Evolutionary conservation across 306 rosid species (phyloP), one percentile per base, ranked within the genome.

Genomic region (Trifolium pratense): DNA sequence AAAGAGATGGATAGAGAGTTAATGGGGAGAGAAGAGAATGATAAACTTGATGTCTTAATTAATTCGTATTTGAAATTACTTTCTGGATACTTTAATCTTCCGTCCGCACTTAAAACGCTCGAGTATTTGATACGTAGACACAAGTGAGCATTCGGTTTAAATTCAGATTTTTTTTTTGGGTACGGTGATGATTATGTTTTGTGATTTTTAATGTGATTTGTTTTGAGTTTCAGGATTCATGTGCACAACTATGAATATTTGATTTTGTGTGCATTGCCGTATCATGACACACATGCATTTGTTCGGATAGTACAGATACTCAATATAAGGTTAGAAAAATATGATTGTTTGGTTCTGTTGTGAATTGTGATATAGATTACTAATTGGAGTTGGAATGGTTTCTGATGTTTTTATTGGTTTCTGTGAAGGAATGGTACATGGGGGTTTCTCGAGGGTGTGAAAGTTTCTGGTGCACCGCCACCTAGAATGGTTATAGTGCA

Each of bases 81-180:
- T 36, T 91, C 96, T 0, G 91, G 86, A 52, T 57, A 83, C 69
- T 87, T 94, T 65, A 90, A 80, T 63, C 80, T 78, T 48, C 81
- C 87, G 0, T 81, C 98, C 1, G 79, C 98, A 4, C 80, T 84
- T 65, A 79, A 85, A 86, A 93, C 98, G 7, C 86, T 93, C 3
- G 97, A 93, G 87, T 93, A 89, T 81, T 85, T 93, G 96, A 80
- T 91, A 53, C 89, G 98, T 2, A 79, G 92, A 87, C 82, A 86
- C 79, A 85, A 88, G 98, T 93, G 78, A 68, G 96, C n/a, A n/a
- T 4, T 57, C 17, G 75, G 18, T 75, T 71, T 37, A 8, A 36
- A 2, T 6, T 6, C 0, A 9, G 12, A 53, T 55, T 1, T 1
- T 45, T 13, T 42, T 61, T 2, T 46, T n/a, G 36, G 51, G n/a